These are phyloP conservation scores for Acrodontium crateriforme DNA, from an alignment of 2,329 filamentous ascomycete species.

Conservation along the genomic window DNA sequence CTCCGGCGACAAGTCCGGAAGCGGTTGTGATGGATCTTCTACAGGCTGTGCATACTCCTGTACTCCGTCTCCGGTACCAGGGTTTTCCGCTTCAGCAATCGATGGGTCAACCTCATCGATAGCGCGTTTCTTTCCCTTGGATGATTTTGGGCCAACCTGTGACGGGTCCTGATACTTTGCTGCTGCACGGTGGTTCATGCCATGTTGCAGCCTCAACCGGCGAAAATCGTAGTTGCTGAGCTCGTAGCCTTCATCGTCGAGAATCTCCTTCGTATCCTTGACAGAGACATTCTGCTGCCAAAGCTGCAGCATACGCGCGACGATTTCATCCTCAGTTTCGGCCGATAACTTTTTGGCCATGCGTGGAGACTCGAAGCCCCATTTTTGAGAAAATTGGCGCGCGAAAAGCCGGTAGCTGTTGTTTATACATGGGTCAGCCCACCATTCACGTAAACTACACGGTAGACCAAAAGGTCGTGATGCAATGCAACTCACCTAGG, in stretches of 20 bases:
- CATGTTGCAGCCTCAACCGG: conserved; percentile 48
- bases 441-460: no score
- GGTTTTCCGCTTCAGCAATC: no score
- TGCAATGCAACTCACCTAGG: conserved; percentile 49
- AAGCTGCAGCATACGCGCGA: conserved; percentile 57
- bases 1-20: conserved; percentile 4
- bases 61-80: not conserved
- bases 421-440: not conserved
- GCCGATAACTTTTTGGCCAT: conserved; percentile 62
- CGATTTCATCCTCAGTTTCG: conserved; percentile 53
- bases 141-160: no score
- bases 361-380: conserved; percentile 53
- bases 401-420: conserved; percentile 12
- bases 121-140: no score
- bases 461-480: no score
- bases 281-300: conserved; percentile 64
- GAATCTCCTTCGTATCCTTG: conserved; percentile 56
- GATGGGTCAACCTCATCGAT: no score
- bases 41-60: not conserved
- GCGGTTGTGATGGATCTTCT: conserved; percentile 3
- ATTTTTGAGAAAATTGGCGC: conserved; percentile 33
- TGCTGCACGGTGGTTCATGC: no score
- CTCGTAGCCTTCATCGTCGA: conserved; percentile 59
- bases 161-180: no score
- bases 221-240: conserved; percentile 42